Conservation (phyloP, 331 rosid genomes). For the Malus hybrid region DNA sequence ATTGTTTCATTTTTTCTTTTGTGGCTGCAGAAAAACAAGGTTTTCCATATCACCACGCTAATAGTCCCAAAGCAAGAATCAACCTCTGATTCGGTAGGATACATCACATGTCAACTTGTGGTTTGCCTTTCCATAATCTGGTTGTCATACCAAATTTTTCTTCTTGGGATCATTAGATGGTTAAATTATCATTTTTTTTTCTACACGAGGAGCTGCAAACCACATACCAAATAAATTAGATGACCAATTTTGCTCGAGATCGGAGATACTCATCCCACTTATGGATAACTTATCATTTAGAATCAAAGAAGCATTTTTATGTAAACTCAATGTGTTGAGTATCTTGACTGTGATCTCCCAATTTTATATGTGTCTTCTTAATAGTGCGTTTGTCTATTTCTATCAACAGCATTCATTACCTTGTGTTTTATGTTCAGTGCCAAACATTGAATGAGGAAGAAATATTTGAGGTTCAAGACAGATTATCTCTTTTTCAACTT, state of each 20-base stretch:
- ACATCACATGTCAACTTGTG: neutral
- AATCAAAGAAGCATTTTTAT: neutral
- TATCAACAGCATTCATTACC: neutral
- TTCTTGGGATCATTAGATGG: neutral
- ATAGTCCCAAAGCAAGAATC: constrained; percentile 98
- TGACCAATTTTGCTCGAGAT: neutral
- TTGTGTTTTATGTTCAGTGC: constrained; percentile 50
- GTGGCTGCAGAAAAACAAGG: constrained; percentile 85
- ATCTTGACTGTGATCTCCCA: neutral
- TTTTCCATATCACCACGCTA: constrained; percentile 84
- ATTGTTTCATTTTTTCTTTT: constrained; percentile 13
- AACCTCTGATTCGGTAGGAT: constrained; percentile 90
- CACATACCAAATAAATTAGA: neutral
- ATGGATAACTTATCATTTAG: neutral
- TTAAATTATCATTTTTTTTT: neutral
- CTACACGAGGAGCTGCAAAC: neutral
- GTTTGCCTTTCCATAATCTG: neutral
- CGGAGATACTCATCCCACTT: neutral
- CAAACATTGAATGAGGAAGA: constrained; percentile 96
- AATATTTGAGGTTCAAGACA: constrained; percentile 96
- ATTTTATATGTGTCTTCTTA: neutral
- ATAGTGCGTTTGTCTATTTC: neutral
- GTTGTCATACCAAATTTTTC: neutral
- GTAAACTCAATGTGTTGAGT: neutral
- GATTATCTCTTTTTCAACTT: constrained; percentile 79